A percentile compares a stretch with the other conserved stretches of the same genome.
phyloP scores from a whole-genome alignment of 495 filamentous ascomycete species.

The Trichoderma reesei region DNA sequence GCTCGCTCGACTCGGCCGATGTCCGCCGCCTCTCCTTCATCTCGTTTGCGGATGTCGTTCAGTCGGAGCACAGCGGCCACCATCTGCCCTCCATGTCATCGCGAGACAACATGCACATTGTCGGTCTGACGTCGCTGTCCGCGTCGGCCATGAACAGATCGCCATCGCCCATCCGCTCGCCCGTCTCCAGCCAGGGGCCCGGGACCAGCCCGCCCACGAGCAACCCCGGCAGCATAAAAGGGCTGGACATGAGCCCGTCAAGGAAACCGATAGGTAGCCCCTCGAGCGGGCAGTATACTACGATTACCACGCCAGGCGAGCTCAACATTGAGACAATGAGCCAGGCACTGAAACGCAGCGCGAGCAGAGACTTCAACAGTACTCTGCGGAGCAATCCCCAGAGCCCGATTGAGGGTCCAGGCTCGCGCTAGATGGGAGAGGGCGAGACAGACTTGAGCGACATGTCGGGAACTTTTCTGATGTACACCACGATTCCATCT shows the following conservation, averaged over 20 bases:
- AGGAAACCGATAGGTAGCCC: conserved; percentile 43
- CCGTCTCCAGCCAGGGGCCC: conserved; percentile 53
- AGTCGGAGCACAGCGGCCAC: conserved; percentile 58
- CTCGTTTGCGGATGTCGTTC: conserved; percentile 90
- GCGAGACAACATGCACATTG: conserved; percentile 52
- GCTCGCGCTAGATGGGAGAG: conserved; percentile 15
- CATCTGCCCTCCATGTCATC: conserved; percentile 24
- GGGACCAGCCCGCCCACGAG: conserved; percentile 59
- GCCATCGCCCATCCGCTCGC: conserved; percentile 61
- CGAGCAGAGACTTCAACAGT: conserved; percentile 62
- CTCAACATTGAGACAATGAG: conserved; percentile 84
- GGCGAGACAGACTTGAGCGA: background rate
- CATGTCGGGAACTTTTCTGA: background rate
- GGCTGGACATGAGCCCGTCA: conserved; percentile 50
- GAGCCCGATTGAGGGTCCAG: conserved; percentile 42
- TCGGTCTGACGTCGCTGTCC: conserved; percentile 42
- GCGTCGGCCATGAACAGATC: conserved; percentile 52
- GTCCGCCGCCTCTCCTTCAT: conserved; percentile 83
- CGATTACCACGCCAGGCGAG: conserved; percentile 47
- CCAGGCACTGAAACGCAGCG: conserved; percentile 73
- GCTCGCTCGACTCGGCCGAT: conserved; percentile 61
- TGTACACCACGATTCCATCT: background rate
- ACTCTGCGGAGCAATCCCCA: conserved; percentile 49
- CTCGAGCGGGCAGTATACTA: conserved; percentile 19
- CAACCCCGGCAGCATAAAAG: conserved; percentile 55